Conservation (phyloP, 208 protist species). For the Angomonas ambiguus region DNA sequence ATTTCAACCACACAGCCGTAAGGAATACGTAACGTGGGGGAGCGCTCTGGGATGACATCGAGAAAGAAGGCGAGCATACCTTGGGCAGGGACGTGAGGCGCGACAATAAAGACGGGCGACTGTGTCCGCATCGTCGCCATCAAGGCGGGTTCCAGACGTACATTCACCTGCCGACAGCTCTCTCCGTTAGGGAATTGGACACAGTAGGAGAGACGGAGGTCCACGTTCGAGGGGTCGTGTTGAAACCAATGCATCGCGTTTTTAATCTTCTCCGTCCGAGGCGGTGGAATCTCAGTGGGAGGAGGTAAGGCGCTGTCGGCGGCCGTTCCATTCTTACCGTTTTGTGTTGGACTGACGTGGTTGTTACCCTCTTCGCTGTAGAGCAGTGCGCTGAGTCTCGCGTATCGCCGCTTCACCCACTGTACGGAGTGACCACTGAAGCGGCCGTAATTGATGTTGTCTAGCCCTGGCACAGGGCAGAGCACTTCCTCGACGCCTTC, state of each 20-base stretch:
- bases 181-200: slow-evolving; percentile 84
- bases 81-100: slow-evolving; percentile 59
- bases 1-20: slow-evolving; percentile 72
- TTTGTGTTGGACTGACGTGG: neutral
- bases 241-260: slow-evolving; percentile 38
- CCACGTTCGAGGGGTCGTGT: slow-evolving; percentile 34
- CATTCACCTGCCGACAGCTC: slow-evolving; percentile 82
- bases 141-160: slow-evolving; percentile 75
- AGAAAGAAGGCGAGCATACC: slow-evolving; percentile 71
- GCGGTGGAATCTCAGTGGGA: slow-evolving; percentile 3
- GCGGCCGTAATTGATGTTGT: slow-evolving; percentile 84
- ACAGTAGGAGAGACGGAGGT: slow-evolving; percentile 63
- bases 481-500: slow-evolving; percentile 65
- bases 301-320: neutral
- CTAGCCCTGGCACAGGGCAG: slow-evolving; percentile 70
- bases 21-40: slow-evolving; percentile 61
- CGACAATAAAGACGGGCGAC: slow-evolving; percentile 73
- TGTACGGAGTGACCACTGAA: slow-evolving; percentile 58
- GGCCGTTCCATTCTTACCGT: neutral
- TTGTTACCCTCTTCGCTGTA: slow-evolving; percentile 26
- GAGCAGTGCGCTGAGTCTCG: slow-evolving; percentile 52
- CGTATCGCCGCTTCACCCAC: slow-evolving; percentile 61
- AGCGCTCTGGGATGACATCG: slow-evolving; percentile 73
- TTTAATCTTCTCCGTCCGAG: slow-evolving; percentile 33
- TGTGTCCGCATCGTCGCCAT: slow-evolving; percentile 85